Base-by-base conservation (phyloP, 306 rosid genomes). In the Lathyrus sativus region DNA sequence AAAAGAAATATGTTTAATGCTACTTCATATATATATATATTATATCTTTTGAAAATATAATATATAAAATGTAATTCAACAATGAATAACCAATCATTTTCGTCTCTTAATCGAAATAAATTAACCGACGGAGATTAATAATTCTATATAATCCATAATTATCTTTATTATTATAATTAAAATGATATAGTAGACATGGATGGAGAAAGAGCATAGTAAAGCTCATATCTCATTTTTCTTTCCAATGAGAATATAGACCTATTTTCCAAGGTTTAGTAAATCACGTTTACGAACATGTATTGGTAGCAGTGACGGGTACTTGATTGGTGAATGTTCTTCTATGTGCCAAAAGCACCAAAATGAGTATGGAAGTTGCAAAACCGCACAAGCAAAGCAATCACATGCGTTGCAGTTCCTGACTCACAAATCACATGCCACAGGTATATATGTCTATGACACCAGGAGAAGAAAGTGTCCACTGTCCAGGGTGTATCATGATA, bases 381-480 rank as follows among this genome's bases (percentile, higher is more conserved):
- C 49, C 31, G 56, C 71, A 14, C 33, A 72, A 62, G 9, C n/a
- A 70, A 70, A 37, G 29, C 42, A 39, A 65, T 65, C 78, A 65
- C 73, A 74, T 74, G 73, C 42, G 42, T 65, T 43, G 61, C 73
- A 74, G 73, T 42, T 53, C 14, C n/a, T 35, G 10, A 44, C 22
- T 74, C 67, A 65, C 31, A 2, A 18, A 55, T 65, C 78, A 65
- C 78, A 74, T 74, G 78, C 53, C 29, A 50, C 78, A 55, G 50
- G 49, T 50, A 51, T 43, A 42, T 39, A 39, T 73, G 64, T 62
- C 70, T 35, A 22, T 62, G 26, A 71, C 38, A 71, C 68, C 37
- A 54, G 41, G 53, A 37, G 53, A 51, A 55, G 38, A 54, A 4
- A 28, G 15, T 55, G 75, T 14, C 49, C 67, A 54, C 74, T 55